Evolutionary conservation across 768 basidiomycete genomes (phyloP), one percentile per base, ranked within the genome.

Genomic region (Phylloporus arenicola): DNA sequence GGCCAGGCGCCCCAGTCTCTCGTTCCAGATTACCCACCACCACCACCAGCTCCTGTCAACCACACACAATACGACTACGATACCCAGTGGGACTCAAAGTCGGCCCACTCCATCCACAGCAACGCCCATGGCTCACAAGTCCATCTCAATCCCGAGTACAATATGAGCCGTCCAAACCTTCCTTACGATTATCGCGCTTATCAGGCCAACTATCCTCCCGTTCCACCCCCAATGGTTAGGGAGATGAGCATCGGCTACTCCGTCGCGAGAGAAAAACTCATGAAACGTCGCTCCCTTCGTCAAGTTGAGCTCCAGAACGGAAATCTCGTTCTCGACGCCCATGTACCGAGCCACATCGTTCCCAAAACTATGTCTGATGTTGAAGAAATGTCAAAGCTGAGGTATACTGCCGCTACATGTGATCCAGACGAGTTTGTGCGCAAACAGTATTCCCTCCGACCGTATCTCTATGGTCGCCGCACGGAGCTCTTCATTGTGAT

Each of bases 401-500:
- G 91, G 43, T 92, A 92, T 67, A 91, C 89, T 6, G 90, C 89
- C 4, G 87, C 86, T 1, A 92, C 90, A 2, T 91, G 89, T 61
- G 91, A 92, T 67, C 91, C 90, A 6, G 89, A 93, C 62, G 83
- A 91, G 43, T 93, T 92, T 68, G 83, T 87, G 81, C 67, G 77
- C 25, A 80, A 75, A 41, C 82, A 83, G 53, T 91, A 89, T 66
- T 82, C 87, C 6, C 77, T 93, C 20, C 75, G 91, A 20, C 91
- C 82, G 5, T 92, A 84, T 67, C 76, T 92, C 1, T 79, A 81
- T 59, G 81, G 82, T 49, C 84, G 92, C 47, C 77, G 84, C 47
- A 95, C 92, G 9, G 93, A 95, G 69, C 76, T 96, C 13, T 93
- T 95, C 71, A 90, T 96, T 58, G 92, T 94, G 37, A 89, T 95